Conservation (phyloP, 176 grass and related monocot genomes). For the barley (Hordeum vulgare) region MorexV3_pseudomolecules_assembly NC_058522.1:542870905-542871404, state of each 20-base stretch:
- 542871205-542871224: too few species aligned
- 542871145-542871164: background rate
- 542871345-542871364: too few species aligned
- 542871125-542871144: background rate
- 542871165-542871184: slow-evolving; percentile 33
- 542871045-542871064: background rate
- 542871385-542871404: too few species aligned
- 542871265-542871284: too few species aligned
- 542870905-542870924: slow-evolving; percentile 66
- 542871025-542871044: background rate
- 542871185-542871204: slow-evolving; percentile 1
- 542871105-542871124: slow-evolving; percentile 88
- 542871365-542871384: too few species aligned
- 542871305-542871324: too few species aligned
- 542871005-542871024: background rate
- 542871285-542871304: too few species aligned
- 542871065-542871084: background rate
- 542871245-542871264: too few species aligned
- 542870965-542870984: slow-evolving; percentile 86
- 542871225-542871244: too few species aligned
- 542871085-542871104: slow-evolving; percentile 14
- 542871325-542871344: too few species aligned
- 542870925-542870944: slow-evolving; percentile 65
- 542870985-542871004: slow-evolving; percentile 96
- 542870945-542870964: slow-evolving; percentile 51